Conservation (phyloP, 495 filamentous ascomycete genomes). For the Amphirosellinia nigrospora region DNA sequence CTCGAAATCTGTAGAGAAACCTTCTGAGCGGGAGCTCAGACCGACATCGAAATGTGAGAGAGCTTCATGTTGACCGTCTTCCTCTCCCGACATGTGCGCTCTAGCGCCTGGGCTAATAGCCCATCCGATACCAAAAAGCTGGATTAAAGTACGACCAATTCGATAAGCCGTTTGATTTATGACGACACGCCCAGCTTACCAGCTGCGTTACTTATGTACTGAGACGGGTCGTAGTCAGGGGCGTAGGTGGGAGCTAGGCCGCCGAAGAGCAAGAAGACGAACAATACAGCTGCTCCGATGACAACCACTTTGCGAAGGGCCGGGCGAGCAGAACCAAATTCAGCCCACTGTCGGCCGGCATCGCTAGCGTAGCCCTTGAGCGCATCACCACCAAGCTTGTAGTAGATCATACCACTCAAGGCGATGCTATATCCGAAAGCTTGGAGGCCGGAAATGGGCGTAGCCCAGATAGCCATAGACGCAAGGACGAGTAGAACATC, state of each 20-base stretch:
- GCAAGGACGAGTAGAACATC: conserved; percentile 92
- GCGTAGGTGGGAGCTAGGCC: conserved; percentile 57
- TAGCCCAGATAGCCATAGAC: conserved; percentile 89
- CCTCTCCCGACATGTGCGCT: background rate
- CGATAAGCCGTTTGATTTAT: conserved; percentile 15
- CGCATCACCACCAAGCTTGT: conserved; percentile 90
- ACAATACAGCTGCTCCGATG: conserved; percentile 61
- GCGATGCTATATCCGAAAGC: conserved; percentile 95
- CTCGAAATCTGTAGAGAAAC: background rate
- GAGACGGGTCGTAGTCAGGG: conserved; percentile 52
- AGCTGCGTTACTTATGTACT: conserved; percentile 53
- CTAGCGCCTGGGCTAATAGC: background rate
- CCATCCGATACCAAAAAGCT: background rate
- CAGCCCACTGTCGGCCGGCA: conserved; percentile 77
- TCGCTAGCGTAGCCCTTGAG: conserved; percentile 79
- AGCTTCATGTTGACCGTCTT: background rate
- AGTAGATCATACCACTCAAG: conserved; percentile 89
- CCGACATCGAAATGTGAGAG: background rate
- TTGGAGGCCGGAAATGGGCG: conserved; percentile 80
- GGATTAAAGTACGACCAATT: background rate
- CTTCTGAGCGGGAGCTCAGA: background rate
- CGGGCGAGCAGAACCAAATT: conserved; percentile 79
- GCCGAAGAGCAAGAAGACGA: conserved; percentile 72
- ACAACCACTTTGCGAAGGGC: conserved; percentile 76
- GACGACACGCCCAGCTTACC: conserved; percentile 52